phyloP scores from a whole-genome alignment of 805 yeast species.

The Cyberlindnera americana region DNA sequence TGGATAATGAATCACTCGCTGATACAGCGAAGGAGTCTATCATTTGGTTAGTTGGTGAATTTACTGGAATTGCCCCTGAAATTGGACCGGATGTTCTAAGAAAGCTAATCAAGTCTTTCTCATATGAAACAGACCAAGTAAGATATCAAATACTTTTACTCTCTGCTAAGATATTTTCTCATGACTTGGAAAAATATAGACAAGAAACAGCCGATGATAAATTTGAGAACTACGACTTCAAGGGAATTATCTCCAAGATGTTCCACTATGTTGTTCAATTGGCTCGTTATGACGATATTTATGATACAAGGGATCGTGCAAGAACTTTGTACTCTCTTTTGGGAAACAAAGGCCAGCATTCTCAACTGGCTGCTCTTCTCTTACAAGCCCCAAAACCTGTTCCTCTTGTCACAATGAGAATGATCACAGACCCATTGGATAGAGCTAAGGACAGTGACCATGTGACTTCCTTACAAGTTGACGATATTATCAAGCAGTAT shows the following conservation, averaged over 20 bases:
- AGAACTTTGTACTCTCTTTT: constrained; percentile 66
- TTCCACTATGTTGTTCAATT: constrained; percentile 60
- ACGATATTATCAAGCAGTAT: constrained; percentile 24
- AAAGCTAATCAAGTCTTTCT: constrained; percentile 47
- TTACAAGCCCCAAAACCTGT: constrained; percentile 75
- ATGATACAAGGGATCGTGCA: constrained; percentile 83
- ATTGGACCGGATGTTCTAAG: constrained; percentile 79
- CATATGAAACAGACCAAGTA: constrained; percentile 52
- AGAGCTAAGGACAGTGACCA: constrained; percentile 16
- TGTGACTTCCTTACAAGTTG: constrained; percentile 22
- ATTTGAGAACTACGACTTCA: constrained; percentile 31
- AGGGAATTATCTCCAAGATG: constrained; percentile 42
- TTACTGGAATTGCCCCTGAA: constrained; percentile 41
- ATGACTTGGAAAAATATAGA: constrained; percentile 44
- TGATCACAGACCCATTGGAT: constrained; percentile 19
- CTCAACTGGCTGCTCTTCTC: constrained; percentile 63
- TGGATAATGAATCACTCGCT: constrained; percentile 27
- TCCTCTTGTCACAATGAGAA: constrained; percentile 37
- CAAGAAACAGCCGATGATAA: constrained; percentile 21
- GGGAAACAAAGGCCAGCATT: constrained; percentile 37
- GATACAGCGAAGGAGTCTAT: constrained; percentile 73
- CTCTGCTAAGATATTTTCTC: constrained; percentile 68
- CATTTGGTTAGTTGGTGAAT: constrained; percentile 90
- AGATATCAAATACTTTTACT: constrained; percentile 68
- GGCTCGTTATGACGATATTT: constrained; percentile 67